Evolutionary conservation across 768 basidiomycete species (phyloP), one percentile per base, ranked within the genome.

Genomic region (Leucocoprinus leucothites): DNA sequence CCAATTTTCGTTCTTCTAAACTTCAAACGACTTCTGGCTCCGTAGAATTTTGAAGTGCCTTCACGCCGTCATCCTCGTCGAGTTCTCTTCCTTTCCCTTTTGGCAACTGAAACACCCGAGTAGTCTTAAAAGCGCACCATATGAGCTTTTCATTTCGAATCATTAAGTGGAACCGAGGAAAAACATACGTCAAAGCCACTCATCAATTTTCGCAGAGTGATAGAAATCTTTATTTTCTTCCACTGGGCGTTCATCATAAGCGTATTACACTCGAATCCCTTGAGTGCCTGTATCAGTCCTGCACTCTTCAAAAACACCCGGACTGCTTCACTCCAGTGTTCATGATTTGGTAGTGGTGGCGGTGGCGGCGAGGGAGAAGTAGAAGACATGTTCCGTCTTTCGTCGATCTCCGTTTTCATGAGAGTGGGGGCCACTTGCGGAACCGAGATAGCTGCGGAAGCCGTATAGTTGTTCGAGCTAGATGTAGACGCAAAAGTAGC

Each of bases 221-320:
- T 69, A 9, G 82, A 81, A 6, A 89, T 72, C n/a, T 69, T 74
- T 55, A 73, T 71, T 35, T 73, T 72, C 67, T 90, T 89, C 79
- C 83, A 87, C 1, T 81, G 79, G 0, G 75, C 64, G 57, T 82
- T 90, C 70, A 90, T 67, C n/a, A 88, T 77, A 3, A 90, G 64
- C 71, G 89, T 78, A 62, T 91, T 89, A n/a, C 75, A 68, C 60
- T 87, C 82, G 45, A 91, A 82, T 0, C 85, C 89, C 35, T 72
- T 74, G 42, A 82, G 61, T 0, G 86, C 75, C 62, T 89, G 84
- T 1, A 68, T 74, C 21, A 90, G 65, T 3, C 84, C 82, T 16
- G 82, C 72, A 42, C 77, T 71, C 13, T 67, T 64, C 57, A 90
- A 63, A 56, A 90, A 90, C 7, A 70, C 62, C 48, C 72, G 74